Conservation (phyloP, 2,329 filamentous ascomycete genomes). For the Trichoderma lentiforme region DNA sequence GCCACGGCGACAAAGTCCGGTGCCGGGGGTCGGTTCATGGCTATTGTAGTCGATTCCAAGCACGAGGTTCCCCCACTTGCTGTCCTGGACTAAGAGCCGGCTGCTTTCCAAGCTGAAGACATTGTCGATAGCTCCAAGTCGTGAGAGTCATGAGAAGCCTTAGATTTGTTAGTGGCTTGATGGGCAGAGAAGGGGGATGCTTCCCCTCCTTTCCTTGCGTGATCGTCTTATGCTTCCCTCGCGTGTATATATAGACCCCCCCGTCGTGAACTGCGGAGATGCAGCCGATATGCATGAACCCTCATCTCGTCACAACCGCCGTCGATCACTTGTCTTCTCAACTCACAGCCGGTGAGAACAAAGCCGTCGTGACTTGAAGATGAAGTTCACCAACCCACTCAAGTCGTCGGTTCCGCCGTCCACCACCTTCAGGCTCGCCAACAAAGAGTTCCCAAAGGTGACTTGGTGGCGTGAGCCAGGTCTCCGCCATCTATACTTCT, state of each 20-base stretch:
- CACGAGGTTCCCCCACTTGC: background rate
- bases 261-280: background rate
- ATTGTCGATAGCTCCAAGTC: background rate
- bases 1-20: background rate
- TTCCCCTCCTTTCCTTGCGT: background rate
- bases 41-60: background rate
- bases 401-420: conserved; percentile 2
- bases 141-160: background rate
- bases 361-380: background rate
- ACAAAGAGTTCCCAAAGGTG: conserved; percentile 1
- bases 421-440: conserved; percentile 4
- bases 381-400: background rate
- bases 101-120: background rate
- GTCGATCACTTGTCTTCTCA: background rate
- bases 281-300: background rate
- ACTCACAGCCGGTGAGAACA: background rate
- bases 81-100: background rate
- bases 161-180: background rate
- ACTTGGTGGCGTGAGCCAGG: conserved; percentile 9
- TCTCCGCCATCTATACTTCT: background rate
- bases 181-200: background rate
- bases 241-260: background rate
- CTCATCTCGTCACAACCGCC: background rate
- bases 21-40: background rate
- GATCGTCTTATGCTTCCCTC: background rate